Evolutionary conservation across 441 rosid genomes (phyloP).

Genomic region (Croton laevigatus): DNA sequence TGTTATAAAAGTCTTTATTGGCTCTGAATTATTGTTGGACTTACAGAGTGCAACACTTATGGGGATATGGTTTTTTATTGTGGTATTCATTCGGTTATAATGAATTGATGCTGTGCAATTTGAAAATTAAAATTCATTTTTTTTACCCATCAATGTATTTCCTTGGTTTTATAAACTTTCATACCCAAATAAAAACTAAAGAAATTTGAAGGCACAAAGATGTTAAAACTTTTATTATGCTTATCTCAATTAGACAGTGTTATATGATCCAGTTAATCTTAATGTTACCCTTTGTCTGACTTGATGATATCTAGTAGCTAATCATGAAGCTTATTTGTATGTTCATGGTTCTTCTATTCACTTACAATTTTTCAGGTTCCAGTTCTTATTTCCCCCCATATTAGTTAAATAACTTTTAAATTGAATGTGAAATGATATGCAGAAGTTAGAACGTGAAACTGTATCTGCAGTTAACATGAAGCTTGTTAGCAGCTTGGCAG

Average conservation of each 20-base stretch:
- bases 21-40: conserved; percentile 4
- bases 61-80: neutral
- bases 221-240: neutral
- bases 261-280: neutral
- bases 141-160: neutral
- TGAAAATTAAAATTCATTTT: neutral
- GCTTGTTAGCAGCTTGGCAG: conserved; percentile 61
- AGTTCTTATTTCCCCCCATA: neutral
- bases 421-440: conserved; percentile 38
- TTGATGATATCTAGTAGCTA: conserved; percentile 13
- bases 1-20: neutral
- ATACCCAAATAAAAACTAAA: neutral
- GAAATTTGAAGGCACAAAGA: neutral
- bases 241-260: neutral
- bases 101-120: conserved; percentile 1
- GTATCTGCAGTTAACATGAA: conserved; percentile 55
- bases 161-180: neutral
- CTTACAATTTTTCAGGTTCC: neutral
- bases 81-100: neutral
- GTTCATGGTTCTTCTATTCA: neutral
- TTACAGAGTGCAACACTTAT: neutral
- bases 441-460: conserved; percentile 49
- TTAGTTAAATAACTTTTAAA: conserved; percentile 22
- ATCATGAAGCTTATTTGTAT: conserved; percentile 1
- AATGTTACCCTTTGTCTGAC: conserved; percentile 1